Base-by-base conservation (phyloP, 768 basidiomycete genomes). In the Symmetrospora coprosmae region DNA sequence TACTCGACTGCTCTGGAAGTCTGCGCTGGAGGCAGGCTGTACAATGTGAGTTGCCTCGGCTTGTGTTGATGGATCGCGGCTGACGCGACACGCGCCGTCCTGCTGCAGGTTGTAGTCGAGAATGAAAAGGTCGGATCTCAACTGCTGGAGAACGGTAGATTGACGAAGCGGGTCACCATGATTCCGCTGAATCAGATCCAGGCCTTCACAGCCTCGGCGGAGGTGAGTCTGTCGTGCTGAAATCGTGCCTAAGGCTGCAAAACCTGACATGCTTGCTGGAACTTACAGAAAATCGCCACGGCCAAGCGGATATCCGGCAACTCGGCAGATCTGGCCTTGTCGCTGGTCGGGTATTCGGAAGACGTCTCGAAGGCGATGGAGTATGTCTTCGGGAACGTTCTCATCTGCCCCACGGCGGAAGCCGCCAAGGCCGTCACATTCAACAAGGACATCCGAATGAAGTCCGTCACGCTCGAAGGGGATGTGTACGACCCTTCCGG, bases 401-500 rank as follows among this genome's bases (percentile, higher is more conserved):
- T 97, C 63, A 83, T 99, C 70, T 96, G 91, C 71, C 81, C 83
- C 47, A 88, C 92, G 66, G 80, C 89, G 2, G 82, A 83, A 19
- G 78, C 89, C 0, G 94, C 94, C 0, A 87, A 88, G 70, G 73
- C 75, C 0, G 86, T 94, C 40, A 94, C 94, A 0, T 97, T 96
- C 75, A 73, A 70, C 19, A 76, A 80, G 9, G 77, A 84, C 14
- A 76, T 78, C 21, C 76, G 80, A 9, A 81, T 86, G 48, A 82
- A 82, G 50, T 90, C 87, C 9, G 90, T 97, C 46, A 99, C 94
- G 6, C 76, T 94, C 21, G 84, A 87, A 2, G 94, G 94, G 1
- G 94, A 97, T 68, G 81, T 94, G 11, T 97, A 99, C 71, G 94
- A 99, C 64, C 92, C 94, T 1, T 85, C 85, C 7, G 92, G 92